A percentile compares a stretch with the other conserved stretches of the same genome.
Conservation (phyloP, 768 basidiomycete genomes). For the Piloderma croceum region DNA sequence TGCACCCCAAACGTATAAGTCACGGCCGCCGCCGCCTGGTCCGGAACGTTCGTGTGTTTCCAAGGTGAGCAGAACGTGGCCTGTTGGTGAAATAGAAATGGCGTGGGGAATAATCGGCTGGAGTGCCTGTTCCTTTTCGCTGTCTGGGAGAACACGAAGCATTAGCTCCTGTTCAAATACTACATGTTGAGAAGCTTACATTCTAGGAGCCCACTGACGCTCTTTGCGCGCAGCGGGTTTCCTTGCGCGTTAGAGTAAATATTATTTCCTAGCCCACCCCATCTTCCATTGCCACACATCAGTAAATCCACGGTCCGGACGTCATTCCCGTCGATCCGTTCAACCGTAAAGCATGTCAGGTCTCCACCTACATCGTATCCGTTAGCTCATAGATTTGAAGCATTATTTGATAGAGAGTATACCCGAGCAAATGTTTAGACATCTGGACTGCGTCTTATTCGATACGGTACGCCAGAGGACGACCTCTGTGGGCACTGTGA, state of each 20-base stretch:
- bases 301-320: conserved; percentile 50
- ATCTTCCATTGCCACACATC: conserved; percentile 80
- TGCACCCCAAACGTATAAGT: conserved; percentile 68
- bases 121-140: conserved; percentile 54
- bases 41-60: conserved; percentile 64
- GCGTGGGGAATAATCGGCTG: conserved; percentile 58
- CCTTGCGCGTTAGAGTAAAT: conserved; percentile 66
- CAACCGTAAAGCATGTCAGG: conserved; percentile 70
- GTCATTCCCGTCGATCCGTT: conserved; percentile 37
- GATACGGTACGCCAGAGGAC: conserved; percentile 59
- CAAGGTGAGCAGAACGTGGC: conserved; percentile 71
- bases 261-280: conserved; percentile 70
- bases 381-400: not conserved
- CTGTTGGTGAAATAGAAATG: conserved; percentile 65
- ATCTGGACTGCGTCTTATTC: conserved; percentile 47
- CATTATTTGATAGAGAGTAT: conserved; percentile 2
- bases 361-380: conserved; percentile 52
- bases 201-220: conserved; percentile 79
- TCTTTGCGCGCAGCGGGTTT: conserved; percentile 66
- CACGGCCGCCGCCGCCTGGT: conserved; percentile 51
- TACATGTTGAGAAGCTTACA: conserved; percentile 45
- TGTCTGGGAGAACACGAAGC: conserved; percentile 17
- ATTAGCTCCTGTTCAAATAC: conserved; percentile 2
- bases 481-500: conserved; percentile 82
- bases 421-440: conserved; percentile 64